Evolutionary conservation across 257 asterid species (phyloP).

Genomic region (Nicotiana tomentosiformis): DNA sequence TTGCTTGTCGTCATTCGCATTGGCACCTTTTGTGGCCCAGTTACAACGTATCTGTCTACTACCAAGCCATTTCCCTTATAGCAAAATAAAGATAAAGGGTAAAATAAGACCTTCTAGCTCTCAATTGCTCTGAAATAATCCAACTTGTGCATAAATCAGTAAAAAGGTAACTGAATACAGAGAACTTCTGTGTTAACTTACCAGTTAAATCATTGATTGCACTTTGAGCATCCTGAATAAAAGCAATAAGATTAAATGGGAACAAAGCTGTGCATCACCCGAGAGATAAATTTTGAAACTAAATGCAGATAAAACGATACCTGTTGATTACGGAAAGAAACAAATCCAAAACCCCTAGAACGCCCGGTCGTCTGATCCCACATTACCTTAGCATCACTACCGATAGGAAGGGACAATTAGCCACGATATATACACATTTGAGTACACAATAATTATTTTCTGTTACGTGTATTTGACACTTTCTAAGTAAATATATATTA

Average conservation of each 20-base stretch:
- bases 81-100: background rate
- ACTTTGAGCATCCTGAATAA: constrained; percentile 84
- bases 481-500: background rate
- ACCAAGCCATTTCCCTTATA: constrained; percentile 86
- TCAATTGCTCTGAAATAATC: background rate
- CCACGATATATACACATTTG: background rate
- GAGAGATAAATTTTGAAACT: background rate
- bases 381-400: constrained; percentile 92
- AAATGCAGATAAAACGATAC: constrained; percentile 24
- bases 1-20: constrained; percentile 64
- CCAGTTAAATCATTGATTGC: constrained; percentile 91
- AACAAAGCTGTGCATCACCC: background rate
- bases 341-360: constrained; percentile 96
- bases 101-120: background rate
- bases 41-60: constrained; percentile 96
- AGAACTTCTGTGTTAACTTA: constrained; percentile 18
- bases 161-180: background rate
- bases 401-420: background rate
- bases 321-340: constrained; percentile 90
- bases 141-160: background rate
- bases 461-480: background rate
- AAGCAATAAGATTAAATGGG: constrained; percentile 6
- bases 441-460: background rate
- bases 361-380: constrained; percentile 98
- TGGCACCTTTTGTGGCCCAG: constrained; percentile 96